phyloP scores from a whole-genome alignment of 176 grass and related monocot genomes.

The Dendrocalamus sinicus region DNA sequence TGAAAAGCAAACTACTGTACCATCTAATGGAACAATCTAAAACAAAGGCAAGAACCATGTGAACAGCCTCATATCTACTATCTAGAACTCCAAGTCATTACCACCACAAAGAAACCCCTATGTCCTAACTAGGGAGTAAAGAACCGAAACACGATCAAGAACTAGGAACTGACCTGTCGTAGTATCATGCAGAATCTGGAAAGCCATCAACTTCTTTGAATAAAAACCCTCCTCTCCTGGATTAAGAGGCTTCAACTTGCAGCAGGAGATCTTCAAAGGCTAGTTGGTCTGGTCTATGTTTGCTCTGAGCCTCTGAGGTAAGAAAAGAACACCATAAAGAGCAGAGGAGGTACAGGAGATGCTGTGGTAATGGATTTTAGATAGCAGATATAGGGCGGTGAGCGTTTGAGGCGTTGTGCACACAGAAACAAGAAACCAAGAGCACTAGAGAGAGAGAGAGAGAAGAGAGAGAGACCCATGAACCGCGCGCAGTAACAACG shows the following conservation, averaged over 20 bases:
- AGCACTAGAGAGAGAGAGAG: neutral
- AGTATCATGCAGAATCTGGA: neutral
- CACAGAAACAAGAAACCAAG: conserved; percentile 7
- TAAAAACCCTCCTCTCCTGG: neutral
- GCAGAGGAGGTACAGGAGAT: conserved; percentile 7
- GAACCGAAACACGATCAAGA: neutral
- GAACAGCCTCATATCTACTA: neutral
- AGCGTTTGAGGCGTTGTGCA: conserved; percentile 2
- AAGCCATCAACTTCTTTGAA: neutral
- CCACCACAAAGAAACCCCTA: neutral
- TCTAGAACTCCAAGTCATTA: conserved; percentile 3
- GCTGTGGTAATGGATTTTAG: conserved; percentile 3
- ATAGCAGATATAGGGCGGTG: conserved; percentile 1
- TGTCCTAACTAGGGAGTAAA: neutral
- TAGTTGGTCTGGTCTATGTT: neutral
- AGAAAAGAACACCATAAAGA: conserved; percentile 10
- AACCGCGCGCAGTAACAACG: neutral
- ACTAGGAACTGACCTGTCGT: neutral
- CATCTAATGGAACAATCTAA: conserved; percentile 11
- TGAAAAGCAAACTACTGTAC: neutral
- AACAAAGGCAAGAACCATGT: conserved; percentile 18
- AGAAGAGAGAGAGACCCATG: neutral
- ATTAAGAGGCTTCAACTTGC: neutral
- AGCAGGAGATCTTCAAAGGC: conserved; percentile 28
- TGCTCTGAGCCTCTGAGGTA: neutral